A percentile compares a stretch with the other conserved stretches of the same genome.
Evolutionary conservation across 2,329 filamentous ascomycete species (phyloP).

Genomic region (Pseudogymnoascus destructans): DNA sequence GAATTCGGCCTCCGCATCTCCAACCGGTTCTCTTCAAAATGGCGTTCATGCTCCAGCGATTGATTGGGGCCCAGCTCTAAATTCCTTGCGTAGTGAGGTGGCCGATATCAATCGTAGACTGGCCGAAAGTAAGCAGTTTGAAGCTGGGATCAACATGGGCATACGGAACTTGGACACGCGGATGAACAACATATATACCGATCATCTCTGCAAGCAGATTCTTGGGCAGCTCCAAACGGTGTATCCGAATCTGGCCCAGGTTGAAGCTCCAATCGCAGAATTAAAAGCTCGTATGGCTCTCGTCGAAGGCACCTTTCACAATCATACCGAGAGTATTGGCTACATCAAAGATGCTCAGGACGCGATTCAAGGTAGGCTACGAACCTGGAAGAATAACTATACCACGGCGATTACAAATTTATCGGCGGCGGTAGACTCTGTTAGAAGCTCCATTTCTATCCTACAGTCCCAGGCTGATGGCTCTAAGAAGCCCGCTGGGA

Average conservation of each 20-base stretch:
- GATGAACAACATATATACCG: slow-evolving; percentile 23
- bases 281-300: neutral
- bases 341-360: neutral
- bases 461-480: neutral
- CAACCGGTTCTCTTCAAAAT: neutral
- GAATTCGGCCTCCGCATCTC: neutral
- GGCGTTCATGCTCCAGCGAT: neutral
- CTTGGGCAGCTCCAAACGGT: slow-evolving; percentile 13
- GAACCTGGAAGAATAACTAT: neutral
- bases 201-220: slow-evolving; percentile 27
- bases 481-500: neutral
- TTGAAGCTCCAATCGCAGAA: neutral
- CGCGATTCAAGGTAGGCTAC: neutral
- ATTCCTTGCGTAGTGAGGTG: neutral
- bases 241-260: slow-evolving; percentile 3
- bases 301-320: neutral
- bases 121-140: neutral
- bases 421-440: neutral
- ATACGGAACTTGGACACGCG: slow-evolving; percentile 15
- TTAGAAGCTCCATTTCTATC: neutral
- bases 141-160: slow-evolving; percentile 9
- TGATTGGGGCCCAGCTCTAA: neutral
- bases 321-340: neutral
- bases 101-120: neutral
- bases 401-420: neutral